phyloP scores from a whole-genome alignment of 192 early-diverging fungal genomes.

The Pecoramyces ruminantium region DNA sequence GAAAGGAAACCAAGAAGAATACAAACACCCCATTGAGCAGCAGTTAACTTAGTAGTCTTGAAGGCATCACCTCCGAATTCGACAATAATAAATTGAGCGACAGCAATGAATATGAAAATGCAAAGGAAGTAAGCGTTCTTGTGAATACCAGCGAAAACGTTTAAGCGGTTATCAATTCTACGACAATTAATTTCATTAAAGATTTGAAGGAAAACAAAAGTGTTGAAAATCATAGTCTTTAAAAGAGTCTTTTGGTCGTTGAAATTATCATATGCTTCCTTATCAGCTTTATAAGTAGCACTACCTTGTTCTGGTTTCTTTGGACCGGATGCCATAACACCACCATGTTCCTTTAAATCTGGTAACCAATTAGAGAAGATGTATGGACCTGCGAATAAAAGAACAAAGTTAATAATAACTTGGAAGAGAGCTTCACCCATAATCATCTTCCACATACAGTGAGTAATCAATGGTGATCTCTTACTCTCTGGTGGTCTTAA shows the following conservation, averaged over 20 bases:
- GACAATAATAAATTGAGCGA: conserved; percentile 75
- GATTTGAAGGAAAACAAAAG: neutral
- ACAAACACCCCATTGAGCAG: conserved; percentile 67
- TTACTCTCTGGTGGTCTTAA: conserved; percentile 56
- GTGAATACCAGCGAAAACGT: conserved; percentile 68
- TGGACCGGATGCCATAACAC: neutral
- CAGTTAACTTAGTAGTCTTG: conserved; percentile 45
- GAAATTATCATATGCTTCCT: neutral
- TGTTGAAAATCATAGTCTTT: neutral
- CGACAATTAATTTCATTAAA: conserved; percentile 29
- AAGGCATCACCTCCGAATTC: conserved; percentile 79
- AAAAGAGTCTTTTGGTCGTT: neutral
- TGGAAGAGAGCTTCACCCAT: conserved; percentile 81
- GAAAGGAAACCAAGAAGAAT: conserved; percentile 60
- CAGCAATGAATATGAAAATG: conserved; percentile 57
- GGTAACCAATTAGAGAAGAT: conserved; percentile 19
- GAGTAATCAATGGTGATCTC: conserved; percentile 63
- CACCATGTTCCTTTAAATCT: too few species aligned
- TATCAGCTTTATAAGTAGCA: neutral
- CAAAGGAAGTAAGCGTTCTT: conserved; percentile 63
- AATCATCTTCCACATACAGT: conserved; percentile 86
- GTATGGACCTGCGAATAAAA: conserved; percentile 46
- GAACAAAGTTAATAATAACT: conserved; percentile 35
- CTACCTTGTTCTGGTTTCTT: neutral
- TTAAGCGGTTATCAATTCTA: conserved; percentile 53